Base-by-base conservation (phyloP, 805 yeast genomes). In the Suhomyces vadensis region DNA sequence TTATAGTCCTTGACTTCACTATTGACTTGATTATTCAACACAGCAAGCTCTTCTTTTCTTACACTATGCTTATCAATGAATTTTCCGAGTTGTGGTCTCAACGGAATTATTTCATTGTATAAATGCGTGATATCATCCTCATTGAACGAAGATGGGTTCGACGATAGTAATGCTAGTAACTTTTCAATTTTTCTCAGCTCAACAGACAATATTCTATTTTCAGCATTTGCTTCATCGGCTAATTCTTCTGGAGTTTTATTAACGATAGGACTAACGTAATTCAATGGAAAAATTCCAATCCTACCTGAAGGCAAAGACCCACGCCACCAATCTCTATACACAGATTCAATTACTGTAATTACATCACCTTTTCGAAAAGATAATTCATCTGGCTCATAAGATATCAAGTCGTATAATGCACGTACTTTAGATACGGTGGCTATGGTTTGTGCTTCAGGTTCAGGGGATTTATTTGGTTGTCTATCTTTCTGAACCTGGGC, bases 281-380 rank as follows among this genome's bases (percentile, higher is more conserved):
- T 92, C 46, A 87, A 76, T 0, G 99, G 99, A 64, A 92, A 90
- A 10, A 94, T 84, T 14, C 99, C 99, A 40, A 82, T 74, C 43
- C 75, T 77, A 1, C 97, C 97, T 43, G 78, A 75, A 3, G 75
- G 61, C 41, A 92, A 66, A 5, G 92, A 79, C 11, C 99, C 99
- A 52, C 88, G 77, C 85, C 97, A 87, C 99, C 99, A 92, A 58
- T 92, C 98, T 49, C 87, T 76, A 61, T 90, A 91, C 5, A 87
- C 95, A 11, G 85, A 76, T 55, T 91, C 98, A 26, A 91, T 73
- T 1, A 94, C 96, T 1, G 85, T 83, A 39, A 92, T 91, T 10
- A 88, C 73, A 59, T 92, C 98, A 31, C 96, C 97, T 56, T 83
- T 83, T 39, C 82, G 73, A 66, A 94, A 92, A 1, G 95, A 82